Evolutionary conservation across 2,329 filamentous ascomycete species (phyloP), one percentile per base, ranked within the genome.

Genomic region (Cercospora sp.): DNA sequence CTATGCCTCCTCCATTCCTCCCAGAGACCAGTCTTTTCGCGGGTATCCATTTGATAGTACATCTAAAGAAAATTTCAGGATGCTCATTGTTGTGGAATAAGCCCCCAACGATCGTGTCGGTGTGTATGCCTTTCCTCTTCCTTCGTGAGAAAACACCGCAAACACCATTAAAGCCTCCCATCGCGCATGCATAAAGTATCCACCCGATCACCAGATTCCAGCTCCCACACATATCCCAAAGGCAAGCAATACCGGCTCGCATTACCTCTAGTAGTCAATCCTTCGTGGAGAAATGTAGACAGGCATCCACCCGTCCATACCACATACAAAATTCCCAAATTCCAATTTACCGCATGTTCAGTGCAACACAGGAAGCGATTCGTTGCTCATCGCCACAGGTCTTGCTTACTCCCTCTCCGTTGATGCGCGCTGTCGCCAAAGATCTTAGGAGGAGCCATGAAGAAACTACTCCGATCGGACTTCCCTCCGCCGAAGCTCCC

Each of bases 331-430:
- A 23, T 12, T 48, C 10, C 18, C 18, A 39, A 39, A 7, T 16
- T 4, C 45, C n/a, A 20, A 20, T 12, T 3, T 8, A 48, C 4
- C 18, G 4, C 9, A 48, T 39, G 33, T 18, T 8, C 13, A 23
- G 33, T 55, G 12, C 12, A 31, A 51, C 31, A 31, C 26, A 31
- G 0, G 7, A 16, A 39, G 33, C 33, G 5, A 39, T 39, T 39
- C 16, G 33, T 39, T 4, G 1, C 36, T 73, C 67, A 78, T 58
- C 77, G 69, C 77, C 77, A 79, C 48, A 79, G 62, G 70, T 79
- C 77, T 63, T 77, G 76, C 69, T 72, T 71, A 67, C 77, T 79
- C 7, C 72, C 72, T 69, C 73, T 74, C 62, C 73, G 72, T 69
- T 74, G 72, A 64, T 75, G 72, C 1, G 61, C 67, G 53, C 60